Base-by-base conservation (phyloP, 352 stramenopile genomes). In the Pythium dissotocum region DNA sequence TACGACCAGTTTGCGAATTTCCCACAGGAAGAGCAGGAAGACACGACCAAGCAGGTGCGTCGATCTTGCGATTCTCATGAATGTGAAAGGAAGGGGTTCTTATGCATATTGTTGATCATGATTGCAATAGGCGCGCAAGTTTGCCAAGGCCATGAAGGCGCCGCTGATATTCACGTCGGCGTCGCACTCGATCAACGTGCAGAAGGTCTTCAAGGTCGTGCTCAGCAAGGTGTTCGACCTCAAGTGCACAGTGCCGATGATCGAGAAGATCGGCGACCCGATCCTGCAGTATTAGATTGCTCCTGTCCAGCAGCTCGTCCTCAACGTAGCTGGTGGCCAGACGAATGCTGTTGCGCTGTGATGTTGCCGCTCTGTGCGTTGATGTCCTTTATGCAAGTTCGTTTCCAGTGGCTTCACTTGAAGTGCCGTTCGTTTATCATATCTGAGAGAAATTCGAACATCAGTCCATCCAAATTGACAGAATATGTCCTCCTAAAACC, bases 191-290 rank as follows among this genome's bases (percentile, higher is more conserved):
- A 98, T 98, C 69, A 98, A 98, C 77, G 91, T 98, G 30, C 91
- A 98, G 61, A 98, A 98, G 79, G 86, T 98, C 54, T 98, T 98
- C 78, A 98, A 98, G 69, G 88, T 98, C 57, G 90, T 98, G 52
- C 76, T 98, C 59, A 95, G 87, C 68, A 98, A 97, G 72, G 93
- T 98, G 35, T 98, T 98, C 69, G 91, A 98, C 61, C 83, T 98
- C 68, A 94, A 97, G 76, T 97, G 87, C 73, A 98, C 93, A 4
- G 86, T 98, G n/a, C 84, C 83, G 33, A 91, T 97, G 73, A 97
- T 98, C 65, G 86, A 94, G 58, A 91, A 95, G 28, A 85, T 97
- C 42, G 93, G 91, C 28, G 92, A 98, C 72, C 94, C 94, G 33
- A 96, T 98, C 51, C 80, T 98, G 24, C 86, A 97, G 67, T 98